Percentiles rank a stretch among this genome's conserved stretches.
Evolutionary conservation across 2,329 filamentous ascomycete genomes (phyloP).

Genomic region (Paraconiothyrium sp.): DNA sequence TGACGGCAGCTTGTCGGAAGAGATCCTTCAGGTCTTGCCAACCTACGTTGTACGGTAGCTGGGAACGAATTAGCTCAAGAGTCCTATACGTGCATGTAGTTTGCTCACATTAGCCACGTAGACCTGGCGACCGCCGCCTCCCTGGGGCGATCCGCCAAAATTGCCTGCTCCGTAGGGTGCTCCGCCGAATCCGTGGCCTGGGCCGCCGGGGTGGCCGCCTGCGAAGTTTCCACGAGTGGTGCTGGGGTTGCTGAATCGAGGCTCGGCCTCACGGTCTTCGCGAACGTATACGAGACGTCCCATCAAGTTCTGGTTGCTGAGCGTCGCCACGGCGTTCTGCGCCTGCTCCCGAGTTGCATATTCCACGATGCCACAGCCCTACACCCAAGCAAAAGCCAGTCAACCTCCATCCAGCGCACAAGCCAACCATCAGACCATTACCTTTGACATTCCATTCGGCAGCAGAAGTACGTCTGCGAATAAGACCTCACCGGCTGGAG

Average conservation of each 20-base stretch:
- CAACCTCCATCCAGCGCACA: slow-evolving; percentile 94
- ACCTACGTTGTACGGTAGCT: slow-evolving; percentile 97
- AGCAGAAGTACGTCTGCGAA: slow-evolving; percentile 99
- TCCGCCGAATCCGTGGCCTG: slow-evolving; percentile 33
- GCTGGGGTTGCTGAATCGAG: slow-evolving; percentile 84
- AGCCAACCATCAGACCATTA: slow-evolving; percentile 88
- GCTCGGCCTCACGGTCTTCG: slow-evolving; percentile 98
- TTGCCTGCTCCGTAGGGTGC: slow-evolving; percentile 53
- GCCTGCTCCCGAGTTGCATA: slow-evolving; percentile 99
- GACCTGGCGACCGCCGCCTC: slow-evolving; percentile 85
- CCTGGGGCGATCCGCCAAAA: slow-evolving; percentile 60
- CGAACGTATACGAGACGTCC: slow-evolving; percentile 97
- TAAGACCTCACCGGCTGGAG: slow-evolving; percentile 94
- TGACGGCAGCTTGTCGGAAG: slow-evolving; percentile 81
- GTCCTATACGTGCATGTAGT: slow-evolving; percentile 41
- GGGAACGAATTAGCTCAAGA: slow-evolving; percentile 36
- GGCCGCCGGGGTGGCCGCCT: slow-evolving; percentile 32
- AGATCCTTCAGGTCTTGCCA: slow-evolving; percentile 99
- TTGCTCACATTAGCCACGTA: slow-evolving; percentile 97
- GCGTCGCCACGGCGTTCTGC: slow-evolving; percentile 93
- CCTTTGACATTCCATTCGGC: slow-evolving; percentile 99
- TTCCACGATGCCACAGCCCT: slow-evolving; percentile 99
- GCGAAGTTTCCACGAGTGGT: slow-evolving; percentile 63
- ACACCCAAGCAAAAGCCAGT: slow-evolving; percentile 90
- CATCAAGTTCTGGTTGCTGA: slow-evolving; percentile 99